Evolutionary conservation across 2,329 filamentous ascomycete genomes (phyloP), one percentile per base, ranked within the genome.

Genomic region (Colletotrichum magnum): DNA sequence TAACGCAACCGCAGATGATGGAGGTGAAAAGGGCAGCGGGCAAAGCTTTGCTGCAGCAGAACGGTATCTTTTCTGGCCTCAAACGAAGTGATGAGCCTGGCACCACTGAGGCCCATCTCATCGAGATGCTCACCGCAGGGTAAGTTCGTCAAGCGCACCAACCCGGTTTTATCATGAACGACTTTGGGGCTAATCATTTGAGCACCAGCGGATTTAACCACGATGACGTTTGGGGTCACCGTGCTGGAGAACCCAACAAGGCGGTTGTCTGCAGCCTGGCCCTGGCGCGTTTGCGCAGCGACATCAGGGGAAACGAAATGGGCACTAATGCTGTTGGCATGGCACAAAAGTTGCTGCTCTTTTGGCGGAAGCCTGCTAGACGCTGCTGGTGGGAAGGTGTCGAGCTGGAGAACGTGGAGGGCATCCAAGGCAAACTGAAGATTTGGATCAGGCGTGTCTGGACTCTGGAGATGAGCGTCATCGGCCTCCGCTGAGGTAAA

Each of bases 301-400:
- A 98, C 75, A 94, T 97, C 76, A 91, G 94, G 63, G 94, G 95
- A 74, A 92, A 91, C 75, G 90, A 92, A 69, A 88, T 90, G 83
- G 85, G 93, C 59, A 90, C 88, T 73, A 94, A 91, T 78, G 93
- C 94, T 0, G 94, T 98, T 18, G 95, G 95, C 60, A 99, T 99
- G 96, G 96, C 96, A 13, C 96, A 99, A 81, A 99, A 99, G 83
- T 88, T 99, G 54, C 87, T 99, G 15, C 87, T 99, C 4, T 99
- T 99, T 85, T 99, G 96, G 96, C 90, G 96, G 73, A 99, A 99
- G 82, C 96, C 96, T 16, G 96, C 96, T 15, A 87, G 96, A 70
- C 89, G 96, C 79, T 99, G 96, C 85, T 99, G 96, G 96, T 99
- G 96, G 96, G 96, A 99, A 80, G 96, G 96, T 26, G 93, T 99